Evolutionary conservation across 176 grass and related monocot genomes (phyloP).

Genomic region (Carex myosuroides): DNA sequence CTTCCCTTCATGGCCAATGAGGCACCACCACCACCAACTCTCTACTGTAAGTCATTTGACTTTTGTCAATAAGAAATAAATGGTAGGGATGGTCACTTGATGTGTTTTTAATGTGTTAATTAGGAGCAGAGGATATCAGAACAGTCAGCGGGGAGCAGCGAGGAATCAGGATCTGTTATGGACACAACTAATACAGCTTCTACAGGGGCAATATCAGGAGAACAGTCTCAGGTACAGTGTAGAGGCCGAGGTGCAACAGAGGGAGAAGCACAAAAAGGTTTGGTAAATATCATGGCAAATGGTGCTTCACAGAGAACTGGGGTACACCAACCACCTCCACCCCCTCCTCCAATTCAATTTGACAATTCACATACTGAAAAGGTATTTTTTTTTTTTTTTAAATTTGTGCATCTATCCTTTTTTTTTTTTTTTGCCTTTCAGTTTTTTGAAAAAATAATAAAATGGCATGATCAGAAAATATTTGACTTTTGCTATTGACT

Average conservation of each 20-base stretch:
- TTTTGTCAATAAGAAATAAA: not conserved
- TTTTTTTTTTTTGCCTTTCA: not conserved
- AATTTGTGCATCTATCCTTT: not conserved
- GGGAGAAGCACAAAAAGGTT: constrained; percentile 27
- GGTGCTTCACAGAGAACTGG: constrained; percentile 31
- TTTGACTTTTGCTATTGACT: constrained; percentile 6
- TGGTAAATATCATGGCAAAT: constrained; percentile 67
- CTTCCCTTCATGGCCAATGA: constrained; percentile 88
- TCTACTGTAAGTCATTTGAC: not conserved
- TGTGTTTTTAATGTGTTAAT: constrained; percentile 14
- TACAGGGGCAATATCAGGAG: not conserved
- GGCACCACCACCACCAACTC: not conserved
- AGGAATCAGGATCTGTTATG: constrained; percentile 84
- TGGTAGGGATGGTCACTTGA: constrained; percentile 26
- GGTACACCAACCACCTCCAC: not conserved
- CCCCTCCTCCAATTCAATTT: constrained; percentile 5
- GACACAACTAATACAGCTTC: constrained; percentile 12
- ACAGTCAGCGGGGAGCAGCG: constrained; percentile 70
- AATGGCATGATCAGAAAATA: not conserved
- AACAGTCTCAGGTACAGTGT: constrained; percentile 64
- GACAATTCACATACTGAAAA: constrained; percentile 16
- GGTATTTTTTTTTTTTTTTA: not conserved
- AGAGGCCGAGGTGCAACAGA: constrained; percentile 43
- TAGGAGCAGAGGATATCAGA: constrained; percentile 63
- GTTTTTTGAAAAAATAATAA: not conserved